Evolutionary conservation across 352 stramenopile species (phyloP), one percentile per base, ranked within the genome.

Genomic region (Pythium aphanidermatum): DNA sequence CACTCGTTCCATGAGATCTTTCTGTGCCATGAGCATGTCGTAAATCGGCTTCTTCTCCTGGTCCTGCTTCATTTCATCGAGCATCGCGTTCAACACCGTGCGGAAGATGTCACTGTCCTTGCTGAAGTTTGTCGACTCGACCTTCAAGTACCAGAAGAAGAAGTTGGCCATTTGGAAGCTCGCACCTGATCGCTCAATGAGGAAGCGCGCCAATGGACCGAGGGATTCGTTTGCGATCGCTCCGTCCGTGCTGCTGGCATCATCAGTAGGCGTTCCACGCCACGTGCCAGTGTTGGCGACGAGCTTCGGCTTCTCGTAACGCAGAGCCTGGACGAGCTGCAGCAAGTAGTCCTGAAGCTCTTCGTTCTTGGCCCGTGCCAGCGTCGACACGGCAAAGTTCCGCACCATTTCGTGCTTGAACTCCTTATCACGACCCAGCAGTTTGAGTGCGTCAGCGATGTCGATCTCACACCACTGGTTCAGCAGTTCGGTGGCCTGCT

Each of bases 81-180:
- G 83, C 53, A 99, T 81, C 56, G 97, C 96, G 45, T 82, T 88
- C 2, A 91, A 51, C 21, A 90, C 78, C n/a, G 63, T 58, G 14
- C 65, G 71, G 52, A 92, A 92, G 30, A 93, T 85, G 35, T 91
- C 77, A 2, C 65, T 71, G 47, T 94, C 77, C 19, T 73, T 75
- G 9, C 57, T 77, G 45, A 83, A 65, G 39, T 94, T 82, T 3
- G 70, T 66, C 24, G 79, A 64, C 43, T 94, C 82, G 5, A 92
- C 82, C 39, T 91, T 84, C 9, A 90, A 39, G 36, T 89, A 94
- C 86, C 95, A 99, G 53, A 97, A 99, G n/a, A 99, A 88, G 46
- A 97, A 99, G 55, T 98, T 99, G 23, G 96, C 95, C 58, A 99
- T 86, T 44, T 97, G 78, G 45, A 98, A 92, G 48, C 96, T 97